These are phyloP conservation scores for Aspergillus floridensis DNA, from an alignment of 2,329 filamentous ascomycete species.

Conservation along the genomic window DNA sequence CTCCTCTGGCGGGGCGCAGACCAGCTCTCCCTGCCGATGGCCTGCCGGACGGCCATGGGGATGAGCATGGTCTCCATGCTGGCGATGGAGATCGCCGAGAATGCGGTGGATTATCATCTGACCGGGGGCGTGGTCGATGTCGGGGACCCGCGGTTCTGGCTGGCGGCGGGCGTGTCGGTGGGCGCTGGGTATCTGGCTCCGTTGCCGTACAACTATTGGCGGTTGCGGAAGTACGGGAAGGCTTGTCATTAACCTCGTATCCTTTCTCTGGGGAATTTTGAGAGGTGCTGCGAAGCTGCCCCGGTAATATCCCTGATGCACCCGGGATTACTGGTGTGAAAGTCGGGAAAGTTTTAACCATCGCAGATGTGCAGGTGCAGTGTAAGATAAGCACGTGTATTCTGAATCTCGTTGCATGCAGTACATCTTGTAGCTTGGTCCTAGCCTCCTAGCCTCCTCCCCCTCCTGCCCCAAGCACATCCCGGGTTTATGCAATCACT, in stretches of 20 bases:
- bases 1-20: slow-evolving; percentile 52
- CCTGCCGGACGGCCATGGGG: slow-evolving; percentile 53
- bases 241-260: slow-evolving; percentile 19
- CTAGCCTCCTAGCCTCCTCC: too few relatives aligned
- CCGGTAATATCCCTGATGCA: too few relatives aligned
- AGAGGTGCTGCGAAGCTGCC: too few relatives aligned
- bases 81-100: slow-evolving; percentile 57
- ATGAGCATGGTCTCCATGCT: slow-evolving; percentile 62
- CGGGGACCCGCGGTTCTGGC: slow-evolving; percentile 52
- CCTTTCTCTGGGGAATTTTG: too few relatives aligned
- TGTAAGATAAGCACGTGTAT: too few relatives aligned
- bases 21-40: slow-evolving; percentile 46
- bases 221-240: slow-evolving; percentile 51
- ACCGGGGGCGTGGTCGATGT: slow-evolving; percentile 53
- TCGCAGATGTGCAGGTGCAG: too few relatives aligned
- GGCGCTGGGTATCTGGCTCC: slow-evolving; percentile 43
- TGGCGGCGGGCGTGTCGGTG: slow-evolving; percentile 42
- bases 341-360: too few relatives aligned
- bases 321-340: too few relatives aligned
- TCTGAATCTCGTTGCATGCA: too few relatives aligned
- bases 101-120: slow-evolving; percentile 55
- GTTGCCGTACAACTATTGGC: slow-evolving; percentile 54
- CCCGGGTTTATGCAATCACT: too few relatives aligned
- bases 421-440: too few relatives aligned
- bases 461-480: too few relatives aligned